A percentile compares a stretch with the other conserved stretches of the same genome.
Conservation (phyloP, 1,139 yeast genomes). For the Candida sanyaensis region DNA sequence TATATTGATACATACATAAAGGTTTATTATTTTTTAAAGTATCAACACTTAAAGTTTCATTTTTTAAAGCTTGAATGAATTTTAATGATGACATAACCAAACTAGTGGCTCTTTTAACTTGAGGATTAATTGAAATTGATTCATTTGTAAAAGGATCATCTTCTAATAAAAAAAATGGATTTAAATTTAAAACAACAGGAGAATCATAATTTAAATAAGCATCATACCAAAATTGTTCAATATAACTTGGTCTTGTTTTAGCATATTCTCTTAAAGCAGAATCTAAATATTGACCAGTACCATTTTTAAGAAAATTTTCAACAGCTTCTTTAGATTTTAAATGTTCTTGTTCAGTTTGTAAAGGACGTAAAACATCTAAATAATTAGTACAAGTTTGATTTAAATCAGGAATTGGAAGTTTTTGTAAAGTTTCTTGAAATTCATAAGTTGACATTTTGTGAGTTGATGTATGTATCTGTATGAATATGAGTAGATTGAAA, state of each 20-base stretch:
- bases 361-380: constrained; percentile 66
- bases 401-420: constrained; percentile 79
- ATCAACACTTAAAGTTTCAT: constrained; percentile 77
- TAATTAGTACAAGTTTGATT: constrained; percentile 65
- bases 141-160: constrained; percentile 88
- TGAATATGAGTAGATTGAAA: too few relatives aligned
- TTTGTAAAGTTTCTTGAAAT: constrained; percentile 56
- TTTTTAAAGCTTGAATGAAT: constrained; percentile 76
- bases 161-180: constrained; percentile 84
- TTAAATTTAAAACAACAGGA: constrained; percentile 83
- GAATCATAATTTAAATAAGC: constrained; percentile 84
- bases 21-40: constrained; percentile 62
- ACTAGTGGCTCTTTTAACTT: constrained; percentile 82
- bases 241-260: constrained; percentile 68
- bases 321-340: constrained; percentile 62
- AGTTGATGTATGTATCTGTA: too few relatives aligned
- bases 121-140: constrained; percentile 53
- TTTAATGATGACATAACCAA: constrained; percentile 74
- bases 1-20: constrained; percentile 88
- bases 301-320: constrained; percentile 51
- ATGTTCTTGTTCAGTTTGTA: constrained; percentile 75
- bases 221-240: constrained; percentile 94
- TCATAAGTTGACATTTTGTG: constrained; percentile 46
- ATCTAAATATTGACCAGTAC: constrained; percentile 64
- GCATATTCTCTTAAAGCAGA: constrained; percentile 64